phyloP scores from a whole-genome alignment of 2,329 filamentous ascomycete species.

The Berkeleyomyces rouxiae region DNA sequence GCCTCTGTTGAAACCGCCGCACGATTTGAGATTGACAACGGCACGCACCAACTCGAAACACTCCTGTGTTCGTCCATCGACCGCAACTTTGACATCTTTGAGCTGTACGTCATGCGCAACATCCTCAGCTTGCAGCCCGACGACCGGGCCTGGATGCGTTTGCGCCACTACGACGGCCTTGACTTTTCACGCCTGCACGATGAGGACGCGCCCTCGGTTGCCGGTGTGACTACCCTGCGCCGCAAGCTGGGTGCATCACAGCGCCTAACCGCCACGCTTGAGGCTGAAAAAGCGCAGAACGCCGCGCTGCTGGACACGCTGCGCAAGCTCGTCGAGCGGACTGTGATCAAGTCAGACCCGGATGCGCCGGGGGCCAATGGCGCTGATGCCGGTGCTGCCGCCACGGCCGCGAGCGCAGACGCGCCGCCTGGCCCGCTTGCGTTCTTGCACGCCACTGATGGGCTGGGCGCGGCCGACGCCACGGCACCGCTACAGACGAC shows the following conservation, averaged over 20 bases:
- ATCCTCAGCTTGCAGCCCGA: slow-evolving; percentile 53
- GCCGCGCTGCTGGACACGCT: slow-evolving; percentile 52
- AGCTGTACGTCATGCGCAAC: slow-evolving; percentile 82
- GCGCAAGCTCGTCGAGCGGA: slow-evolving; percentile 21
- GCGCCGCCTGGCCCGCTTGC: slow-evolving; percentile 25
- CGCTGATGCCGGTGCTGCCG: background rate
- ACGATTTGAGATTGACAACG: slow-evolving; percentile 65
- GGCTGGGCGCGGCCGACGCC: slow-evolving; percentile 33
- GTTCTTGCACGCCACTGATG: slow-evolving; percentile 40
- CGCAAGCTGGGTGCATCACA: slow-evolving; percentile 63
- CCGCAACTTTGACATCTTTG: slow-evolving; percentile 71
- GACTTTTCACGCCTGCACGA: slow-evolving; percentile 24
- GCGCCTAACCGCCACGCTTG: slow-evolving; percentile 53
- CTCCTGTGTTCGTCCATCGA: slow-evolving; percentile 67
- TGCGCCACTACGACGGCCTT: slow-evolving; percentile 68
- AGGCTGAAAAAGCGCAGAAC: slow-evolving; percentile 55
- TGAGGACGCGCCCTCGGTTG: slow-evolving; percentile 34
- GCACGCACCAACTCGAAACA: slow-evolving; percentile 70
- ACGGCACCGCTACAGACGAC: slow-evolving; percentile 49
- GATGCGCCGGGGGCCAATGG: slow-evolving; percentile 6
- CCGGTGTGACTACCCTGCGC: slow-evolving; percentile 55
- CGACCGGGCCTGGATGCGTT: slow-evolving; percentile 60
- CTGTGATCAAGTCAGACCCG: slow-evolving; percentile 17
- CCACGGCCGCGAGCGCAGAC: slow-evolving; percentile 5
- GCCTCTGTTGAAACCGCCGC: slow-evolving; percentile 25